Percentiles rank a stretch among this genome's conserved stretches.
Evolutionary conservation across 768 basidiomycete genomes (phyloP).

Genomic region (Termitomyces titanicus): DNA sequence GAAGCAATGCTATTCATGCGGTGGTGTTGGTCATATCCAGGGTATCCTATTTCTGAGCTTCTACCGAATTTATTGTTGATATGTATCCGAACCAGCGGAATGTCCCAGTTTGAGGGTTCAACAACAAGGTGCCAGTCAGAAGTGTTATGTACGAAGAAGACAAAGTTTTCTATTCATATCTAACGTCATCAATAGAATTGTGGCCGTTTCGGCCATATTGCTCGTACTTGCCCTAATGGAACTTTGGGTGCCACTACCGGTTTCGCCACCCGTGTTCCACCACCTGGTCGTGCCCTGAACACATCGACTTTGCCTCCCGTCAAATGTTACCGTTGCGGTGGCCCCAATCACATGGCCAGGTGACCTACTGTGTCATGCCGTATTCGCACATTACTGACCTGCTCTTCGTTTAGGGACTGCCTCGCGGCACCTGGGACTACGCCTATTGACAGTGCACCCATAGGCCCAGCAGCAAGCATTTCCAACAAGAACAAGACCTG

Average conservation of each 20-base stretch:
- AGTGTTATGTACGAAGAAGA: slow-evolving; percentile 69
- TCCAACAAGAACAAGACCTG: slow-evolving; percentile 71
- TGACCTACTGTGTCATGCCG: slow-evolving; percentile 23
- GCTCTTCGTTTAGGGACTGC: slow-evolving; percentile 56
- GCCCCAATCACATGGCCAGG: slow-evolving; percentile 86
- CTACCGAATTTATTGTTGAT: slow-evolving; percentile 3
- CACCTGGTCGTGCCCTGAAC: slow-evolving; percentile 72
- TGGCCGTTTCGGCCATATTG: slow-evolving; percentile 81
- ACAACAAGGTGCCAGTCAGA: slow-evolving; percentile 60
- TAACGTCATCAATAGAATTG: slow-evolving; percentile 50
- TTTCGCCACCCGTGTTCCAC: slow-evolving; percentile 67
- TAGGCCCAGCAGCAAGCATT: slow-evolving; percentile 27
- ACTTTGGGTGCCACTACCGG: slow-evolving; percentile 30
- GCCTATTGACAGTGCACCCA: slow-evolving; percentile 42
- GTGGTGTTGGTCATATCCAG: slow-evolving; percentile 88
- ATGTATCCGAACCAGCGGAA: slow-evolving; percentile 45
- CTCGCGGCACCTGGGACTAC: slow-evolving; percentile 72
- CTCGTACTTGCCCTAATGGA: slow-evolving; percentile 63
- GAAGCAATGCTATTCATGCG: slow-evolving; percentile 92
- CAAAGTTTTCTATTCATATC: not conserved
- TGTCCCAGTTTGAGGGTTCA: slow-evolving; percentile 76
- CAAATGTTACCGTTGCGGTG: slow-evolving; percentile 88
- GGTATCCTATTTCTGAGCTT: slow-evolving; percentile 23
- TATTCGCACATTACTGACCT: slow-evolving; percentile 4
- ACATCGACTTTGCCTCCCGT: slow-evolving; percentile 76